Evolutionary conservation across 2,329 filamentous ascomycete genomes (phyloP), one percentile per base, ranked within the genome.

Genomic region (Penicillium sp.): DNA sequence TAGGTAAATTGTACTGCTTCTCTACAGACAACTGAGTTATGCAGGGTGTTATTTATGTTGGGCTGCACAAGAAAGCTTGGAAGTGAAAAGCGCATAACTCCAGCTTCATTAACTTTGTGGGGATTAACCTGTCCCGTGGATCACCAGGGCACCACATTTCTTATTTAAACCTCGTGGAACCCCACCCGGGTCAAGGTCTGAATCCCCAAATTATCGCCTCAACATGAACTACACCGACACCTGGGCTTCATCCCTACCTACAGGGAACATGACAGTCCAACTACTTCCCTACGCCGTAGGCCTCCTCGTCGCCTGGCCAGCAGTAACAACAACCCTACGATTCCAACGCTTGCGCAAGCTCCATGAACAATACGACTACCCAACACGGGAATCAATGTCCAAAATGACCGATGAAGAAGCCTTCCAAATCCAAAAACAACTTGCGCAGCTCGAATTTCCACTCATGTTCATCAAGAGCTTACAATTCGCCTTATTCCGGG

Each of bases 401-500:
- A 71, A 70, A 5, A 85, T 85, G 82, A 84, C 81, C 2, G 76
- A 78, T 32, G 71, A 79, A 26, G 77, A 85, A 44, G 82, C 82
- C 2, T 81, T 73, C 55, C 66, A 75, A 39, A 84, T 86, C 46
- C 72, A 80, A 37, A 72, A 69, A 49, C 70, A 72, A 20, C 52
- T 84, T 2, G 68, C 72, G 2, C 71, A 79, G 48, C 70, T 81
- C 4, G 84, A 87, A 61, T 87, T 87, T 59, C 84, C 84, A 0
- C 78, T 76, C 46, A 75, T 79, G 1, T 79, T 74, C 51, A 66
- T 75, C 13, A 82, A 79, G 48, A 75, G 81, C 1, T 69, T 85
- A 5, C 79, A 84, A 53, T 85, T 86, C 66, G 82, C 84, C 1
- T 73, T 87, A 6, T 85, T 86, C 67, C 81, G 80, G 71, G 81